Conservation (phyloP, 306 rosid genomes). For the Acacia crassicarpa region DNA sequence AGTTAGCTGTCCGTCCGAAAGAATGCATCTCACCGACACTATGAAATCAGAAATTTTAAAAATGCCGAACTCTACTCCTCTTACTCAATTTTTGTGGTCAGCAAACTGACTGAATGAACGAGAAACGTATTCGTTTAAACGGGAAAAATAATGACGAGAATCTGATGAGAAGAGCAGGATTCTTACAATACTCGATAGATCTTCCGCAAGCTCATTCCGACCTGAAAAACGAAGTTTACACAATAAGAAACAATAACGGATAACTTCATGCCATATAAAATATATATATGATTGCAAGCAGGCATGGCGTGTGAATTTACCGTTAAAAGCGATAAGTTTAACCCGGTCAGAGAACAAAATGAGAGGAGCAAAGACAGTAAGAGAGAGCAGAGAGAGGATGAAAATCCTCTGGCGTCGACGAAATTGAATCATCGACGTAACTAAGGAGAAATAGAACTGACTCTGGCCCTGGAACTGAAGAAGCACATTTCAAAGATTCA, state of each 20-base stretch:
- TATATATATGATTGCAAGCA: not conserved
- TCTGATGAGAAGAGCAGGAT: conserved; percentile 31
- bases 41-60: not conserved
- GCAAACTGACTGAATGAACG: conserved; percentile 31
- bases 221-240: conserved; percentile 52
- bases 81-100: not conserved
- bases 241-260: not conserved
- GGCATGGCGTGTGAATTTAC: conserved; percentile 33
- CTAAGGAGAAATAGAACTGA: conserved; percentile 23
- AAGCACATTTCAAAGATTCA: conserved; percentile 58
- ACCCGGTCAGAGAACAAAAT: conserved; percentile 63
- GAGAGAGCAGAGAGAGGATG: conserved; percentile 76
- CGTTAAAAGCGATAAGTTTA: conserved; percentile 42
- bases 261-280: not conserved
- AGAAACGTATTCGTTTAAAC: not conserved
- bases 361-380: conserved; percentile 86
- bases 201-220: conserved; percentile 61
- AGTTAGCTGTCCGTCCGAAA: not conserved
- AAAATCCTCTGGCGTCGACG: conserved; percentile 85
- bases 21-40: conserved; percentile 19
- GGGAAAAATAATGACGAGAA: not conserved
- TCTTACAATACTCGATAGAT: conserved; percentile 75
- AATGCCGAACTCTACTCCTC: conserved; percentile 1
- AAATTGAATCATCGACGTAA: conserved; percentile 67
- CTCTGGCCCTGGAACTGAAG: conserved; percentile 26